Conservation (phyloP, 1,284 basidiomycete genomes). For the Cronartium quercuum region DNA sequence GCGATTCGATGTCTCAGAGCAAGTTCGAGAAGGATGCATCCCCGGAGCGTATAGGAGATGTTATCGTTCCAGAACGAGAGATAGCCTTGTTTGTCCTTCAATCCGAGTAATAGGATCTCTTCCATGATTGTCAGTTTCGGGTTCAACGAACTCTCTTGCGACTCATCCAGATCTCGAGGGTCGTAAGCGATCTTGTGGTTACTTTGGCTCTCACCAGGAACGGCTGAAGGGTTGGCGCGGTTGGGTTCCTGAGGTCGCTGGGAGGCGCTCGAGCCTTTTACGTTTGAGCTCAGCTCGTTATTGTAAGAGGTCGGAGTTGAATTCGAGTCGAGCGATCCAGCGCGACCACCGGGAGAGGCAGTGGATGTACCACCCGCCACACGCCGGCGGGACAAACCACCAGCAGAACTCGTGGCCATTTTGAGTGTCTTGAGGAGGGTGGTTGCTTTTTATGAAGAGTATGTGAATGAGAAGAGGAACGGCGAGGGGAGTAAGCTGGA, state of each 20-base stretch:
- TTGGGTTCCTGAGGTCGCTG: constrained; percentile 31
- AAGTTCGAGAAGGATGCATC: constrained; percentile 89
- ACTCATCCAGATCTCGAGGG: constrained; percentile 76
- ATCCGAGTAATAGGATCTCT: constrained; percentile 82
- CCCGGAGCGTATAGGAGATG: constrained; percentile 88
- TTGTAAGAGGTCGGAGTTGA: not conserved
- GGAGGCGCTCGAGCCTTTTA: not conserved
- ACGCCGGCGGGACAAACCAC: constrained; percentile 51
- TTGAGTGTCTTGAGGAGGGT: not conserved
- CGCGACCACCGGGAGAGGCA: constrained; percentile 16
- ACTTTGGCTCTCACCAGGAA: constrained; percentile 38
- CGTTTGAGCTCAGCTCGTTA: not conserved
- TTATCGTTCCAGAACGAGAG: constrained; percentile 98
- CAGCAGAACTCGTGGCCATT: constrained; percentile 46
- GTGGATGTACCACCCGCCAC: constrained; percentile 45
- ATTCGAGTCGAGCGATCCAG: not conserved
- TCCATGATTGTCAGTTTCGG: constrained; percentile 92
- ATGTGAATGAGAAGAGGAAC: not conserved
- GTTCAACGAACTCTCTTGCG: constrained; percentile 65
- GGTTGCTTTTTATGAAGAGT: too few species aligned
- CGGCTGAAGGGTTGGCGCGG: constrained; percentile 38
- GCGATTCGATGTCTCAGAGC: constrained; percentile 83
- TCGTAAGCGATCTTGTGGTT: constrained; percentile 76
- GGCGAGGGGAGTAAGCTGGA: not conserved
- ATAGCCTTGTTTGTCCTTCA: constrained; percentile 89